A percentile compares a stretch with the other conserved stretches of the same genome.
These are phyloP conservation scores for Cronartium quercuum DNA, from an alignment of 1,284 basidiomycete species.

Conservation along the genomic window DNA sequence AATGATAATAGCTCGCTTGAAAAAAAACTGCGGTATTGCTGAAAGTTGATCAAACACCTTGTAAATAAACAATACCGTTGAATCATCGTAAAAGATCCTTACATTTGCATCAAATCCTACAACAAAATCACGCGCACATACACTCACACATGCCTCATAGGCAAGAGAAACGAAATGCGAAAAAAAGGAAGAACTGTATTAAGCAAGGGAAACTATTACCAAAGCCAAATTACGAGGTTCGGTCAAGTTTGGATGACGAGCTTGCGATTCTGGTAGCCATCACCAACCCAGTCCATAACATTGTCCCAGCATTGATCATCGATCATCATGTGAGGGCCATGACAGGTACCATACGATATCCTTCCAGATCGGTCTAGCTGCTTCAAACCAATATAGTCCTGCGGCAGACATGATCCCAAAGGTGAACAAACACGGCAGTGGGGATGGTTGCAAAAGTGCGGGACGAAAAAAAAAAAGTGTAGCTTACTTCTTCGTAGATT, in stretches of 20 bases:
- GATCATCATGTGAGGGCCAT: slow-evolving; percentile 28
- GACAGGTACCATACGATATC: slow-evolving; percentile 29
- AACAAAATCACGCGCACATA: no score
- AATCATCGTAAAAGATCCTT: no score
- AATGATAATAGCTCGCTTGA: no score
- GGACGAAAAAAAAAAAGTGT: neutral
- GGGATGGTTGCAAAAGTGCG: neutral
- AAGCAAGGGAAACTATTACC: no score
- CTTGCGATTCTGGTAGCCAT: neutral
- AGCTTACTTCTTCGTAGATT: slow-evolving; percentile 27
- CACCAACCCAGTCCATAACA: slow-evolving; percentile 34
- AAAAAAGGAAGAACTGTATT: no score
- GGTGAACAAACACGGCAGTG: neutral
- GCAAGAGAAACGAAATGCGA: no score
- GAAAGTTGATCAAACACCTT: no score
- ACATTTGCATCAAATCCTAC: no score
- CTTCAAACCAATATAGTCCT: slow-evolving; percentile 36
- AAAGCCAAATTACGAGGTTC: no score
- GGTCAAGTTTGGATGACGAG: neutral
- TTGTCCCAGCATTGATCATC: slow-evolving; percentile 22
- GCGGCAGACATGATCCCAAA: neutral
- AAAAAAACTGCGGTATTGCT: no score
- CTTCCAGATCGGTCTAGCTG: slow-evolving; percentile 14
- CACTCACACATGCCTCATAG: no score
- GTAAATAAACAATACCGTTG: no score